Evolutionary conservation across 345 rosid species (phyloP), one percentile per base, ranked within the genome.

Genomic region (Salix exigua): DNA sequence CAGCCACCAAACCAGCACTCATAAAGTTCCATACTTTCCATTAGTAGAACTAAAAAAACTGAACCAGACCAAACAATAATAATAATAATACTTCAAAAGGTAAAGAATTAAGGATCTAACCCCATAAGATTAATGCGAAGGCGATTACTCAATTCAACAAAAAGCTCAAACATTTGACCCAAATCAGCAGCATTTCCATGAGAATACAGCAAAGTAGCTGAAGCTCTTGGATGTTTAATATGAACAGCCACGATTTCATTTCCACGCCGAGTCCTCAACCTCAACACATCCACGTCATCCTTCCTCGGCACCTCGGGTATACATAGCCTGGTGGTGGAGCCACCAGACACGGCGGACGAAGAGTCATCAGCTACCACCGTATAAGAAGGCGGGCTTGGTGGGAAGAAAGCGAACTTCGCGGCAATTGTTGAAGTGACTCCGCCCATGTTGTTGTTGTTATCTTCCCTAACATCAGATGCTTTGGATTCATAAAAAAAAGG

Each of bases 141-240:
- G 53, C 93, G 98, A 80, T 87, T 88, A 77, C 92, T 87, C 63
- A 96, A 85, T 82, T 93, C 97, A 46, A 90, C 89, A 68, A 96
- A 96, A 33, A 96, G 97, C 84, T 96, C 98, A 76, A 87, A 88
- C 97, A 96, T 91, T 75, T 96, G 99, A 0, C 98, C 98, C 78
- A 96, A 83, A 82, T 96, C 98, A 62, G 99, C 99, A 2, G 99
- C 99, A 88, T 96, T 96, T 38, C 99, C 99, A 73, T 96, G 99
- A 38, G 99, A 96, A 83, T 96, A 93, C 48, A 96, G 83, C 75
- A 96, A 61, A 18, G 98, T 96, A 31, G 87, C 86, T 14, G 89
- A 75, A 40, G 99, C 91, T 78, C 87, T 91, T 0, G 93, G 89
- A 71, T 96, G 97, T 73, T 82, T 89, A 13, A 93, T 82, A 78